Percentiles rank a stretch among this genome's conserved stretches.
Conservation (phyloP, 495 filamentous ascomycete species). For the Trypethelium eluteriae region DNA sequence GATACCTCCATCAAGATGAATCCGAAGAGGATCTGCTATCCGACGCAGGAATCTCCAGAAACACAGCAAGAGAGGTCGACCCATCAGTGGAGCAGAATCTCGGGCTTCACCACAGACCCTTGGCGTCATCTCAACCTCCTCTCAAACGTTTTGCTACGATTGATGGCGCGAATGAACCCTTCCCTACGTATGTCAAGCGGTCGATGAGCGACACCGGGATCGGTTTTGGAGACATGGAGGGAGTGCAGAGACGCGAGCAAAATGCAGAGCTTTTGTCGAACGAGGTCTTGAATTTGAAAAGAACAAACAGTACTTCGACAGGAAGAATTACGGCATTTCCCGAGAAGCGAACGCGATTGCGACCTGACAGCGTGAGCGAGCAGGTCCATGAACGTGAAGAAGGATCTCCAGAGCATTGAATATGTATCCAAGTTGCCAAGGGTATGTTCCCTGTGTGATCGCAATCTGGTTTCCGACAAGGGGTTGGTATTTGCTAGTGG, state of each 20-base stretch:
- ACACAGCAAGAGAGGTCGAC: background rate
- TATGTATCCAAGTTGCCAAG: background rate
- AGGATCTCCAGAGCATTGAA: background rate
- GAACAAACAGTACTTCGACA: background rate
- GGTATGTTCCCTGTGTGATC: background rate
- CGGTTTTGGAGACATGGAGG: conserved; percentile 4
- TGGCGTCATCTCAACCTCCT: background rate
- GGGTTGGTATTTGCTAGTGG: background rate
- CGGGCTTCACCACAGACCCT: background rate
- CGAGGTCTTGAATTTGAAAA: background rate
- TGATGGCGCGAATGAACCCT: background rate
- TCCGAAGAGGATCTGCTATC: background rate
- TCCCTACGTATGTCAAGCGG: background rate
- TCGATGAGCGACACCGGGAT: background rate
- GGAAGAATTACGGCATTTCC: background rate
- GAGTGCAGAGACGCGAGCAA: background rate
- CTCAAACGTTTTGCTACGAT: background rate
- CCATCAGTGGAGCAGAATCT: background rate
- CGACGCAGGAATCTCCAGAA: background rate
- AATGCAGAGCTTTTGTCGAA: background rate
- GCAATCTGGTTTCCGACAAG: background rate
- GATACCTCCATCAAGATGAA: background rate
- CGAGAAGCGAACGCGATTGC: background rate
- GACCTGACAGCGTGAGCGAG: background rate
- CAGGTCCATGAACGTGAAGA: background rate